Percentiles rank a stretch among this genome's conserved stretches.
Evolutionary conservation across 2,329 filamentous ascomycete genomes (phyloP).

Genomic region (Neoarthrinium moseri): DNA sequence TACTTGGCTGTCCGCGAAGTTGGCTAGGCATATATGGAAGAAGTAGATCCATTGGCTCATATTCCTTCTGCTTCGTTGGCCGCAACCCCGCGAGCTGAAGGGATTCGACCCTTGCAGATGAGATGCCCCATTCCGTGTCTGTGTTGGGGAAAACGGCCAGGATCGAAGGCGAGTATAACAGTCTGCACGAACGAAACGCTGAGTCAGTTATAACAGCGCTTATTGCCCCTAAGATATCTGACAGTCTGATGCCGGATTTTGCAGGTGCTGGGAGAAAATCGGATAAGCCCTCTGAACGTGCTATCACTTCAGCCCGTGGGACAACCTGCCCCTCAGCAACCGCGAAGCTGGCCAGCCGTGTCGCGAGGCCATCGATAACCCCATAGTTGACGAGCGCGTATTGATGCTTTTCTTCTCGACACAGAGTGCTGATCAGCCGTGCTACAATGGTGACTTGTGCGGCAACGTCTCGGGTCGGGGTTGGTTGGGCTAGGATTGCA

Average conservation of each 20-base stretch:
- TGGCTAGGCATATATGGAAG: slow-evolving; percentile 55
- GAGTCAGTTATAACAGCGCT: slow-evolving; percentile 76
- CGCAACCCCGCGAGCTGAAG: slow-evolving; percentile 53
- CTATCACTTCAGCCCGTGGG: slow-evolving; percentile 57
- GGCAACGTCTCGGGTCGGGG: slow-evolving; percentile 50
- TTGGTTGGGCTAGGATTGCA: slow-evolving; percentile 62
- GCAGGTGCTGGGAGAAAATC: slow-evolving; percentile 63
- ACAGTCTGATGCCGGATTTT: slow-evolving; percentile 56
- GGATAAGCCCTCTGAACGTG: slow-evolving; percentile 52
- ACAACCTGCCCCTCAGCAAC: slow-evolving; percentile 68
- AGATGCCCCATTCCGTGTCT: slow-evolving; percentile 48
- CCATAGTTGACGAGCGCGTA: slow-evolving; percentile 69
- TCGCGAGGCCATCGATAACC: slow-evolving; percentile 75
- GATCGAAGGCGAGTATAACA: slow-evolving; percentile 67
- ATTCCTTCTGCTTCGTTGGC: slow-evolving; percentile 40
- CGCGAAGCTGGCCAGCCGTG: slow-evolving; percentile 69
- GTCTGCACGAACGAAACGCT: slow-evolving; percentile 71
- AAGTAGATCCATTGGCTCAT: slow-evolving; percentile 63
- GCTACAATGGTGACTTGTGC: slow-evolving; percentile 62
- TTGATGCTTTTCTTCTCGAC: slow-evolving; percentile 68
- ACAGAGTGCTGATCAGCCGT: slow-evolving; percentile 56
- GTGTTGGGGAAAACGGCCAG: slow-evolving; percentile 66
- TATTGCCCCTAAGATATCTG: slow-evolving; percentile 74
- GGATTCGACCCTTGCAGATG: slow-evolving; percentile 44
- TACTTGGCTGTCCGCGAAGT: slow-evolving; percentile 23